phyloP scores from a whole-genome alignment of 192 early-diverging fungal genomes.

The Backusella macrospora region DNA sequence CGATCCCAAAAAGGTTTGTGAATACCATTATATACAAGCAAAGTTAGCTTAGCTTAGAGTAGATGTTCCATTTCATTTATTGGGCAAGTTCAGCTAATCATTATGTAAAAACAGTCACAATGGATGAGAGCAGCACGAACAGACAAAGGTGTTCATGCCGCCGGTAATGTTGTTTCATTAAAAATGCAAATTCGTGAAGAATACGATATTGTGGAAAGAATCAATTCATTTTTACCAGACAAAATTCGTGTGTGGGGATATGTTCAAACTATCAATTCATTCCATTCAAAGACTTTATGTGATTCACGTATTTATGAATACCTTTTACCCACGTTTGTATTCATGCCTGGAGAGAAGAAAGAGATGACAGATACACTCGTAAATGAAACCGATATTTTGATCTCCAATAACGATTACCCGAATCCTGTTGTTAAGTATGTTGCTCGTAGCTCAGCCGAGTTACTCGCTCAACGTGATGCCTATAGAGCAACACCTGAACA shows the following conservation, averaged over 20 bases:
- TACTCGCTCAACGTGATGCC: conserved; percentile 58
- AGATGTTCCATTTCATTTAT: neutral
- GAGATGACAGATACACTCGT: conserved; percentile 40
- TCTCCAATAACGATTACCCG: conserved; percentile 10
- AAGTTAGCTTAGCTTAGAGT: neutral
- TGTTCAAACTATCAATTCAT: conserved; percentile 69
- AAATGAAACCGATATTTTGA: conserved; percentile 30
- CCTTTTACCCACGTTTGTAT: conserved; percentile 88
- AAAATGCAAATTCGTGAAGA: conserved; percentile 84
- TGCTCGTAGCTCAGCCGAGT: conserved; percentile 53
- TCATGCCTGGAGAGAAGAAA: conserved; percentile 55
- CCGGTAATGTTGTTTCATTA: conserved; percentile 90
- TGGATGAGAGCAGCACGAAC: conserved; percentile 93
- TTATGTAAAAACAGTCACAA: conserved; percentile 54
- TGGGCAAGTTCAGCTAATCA: neutral
- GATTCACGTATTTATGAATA: conserved; percentile 98
- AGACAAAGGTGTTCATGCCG: conserved; percentile 98
- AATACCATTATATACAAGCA: neutral
- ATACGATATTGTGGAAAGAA: conserved; percentile 68
- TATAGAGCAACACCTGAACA: conserved; percentile 68
- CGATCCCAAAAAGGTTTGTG: conserved; percentile 68
- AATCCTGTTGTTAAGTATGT: conserved; percentile 18
- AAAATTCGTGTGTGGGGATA: conserved; percentile 80
- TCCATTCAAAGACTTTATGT: conserved; percentile 90
- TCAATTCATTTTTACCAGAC: conserved; percentile 83